These are phyloP conservation scores for Larix kaempferi DNA, from an alignment of 75 land plant genomes.

Conservation along the genomic window DNA sequence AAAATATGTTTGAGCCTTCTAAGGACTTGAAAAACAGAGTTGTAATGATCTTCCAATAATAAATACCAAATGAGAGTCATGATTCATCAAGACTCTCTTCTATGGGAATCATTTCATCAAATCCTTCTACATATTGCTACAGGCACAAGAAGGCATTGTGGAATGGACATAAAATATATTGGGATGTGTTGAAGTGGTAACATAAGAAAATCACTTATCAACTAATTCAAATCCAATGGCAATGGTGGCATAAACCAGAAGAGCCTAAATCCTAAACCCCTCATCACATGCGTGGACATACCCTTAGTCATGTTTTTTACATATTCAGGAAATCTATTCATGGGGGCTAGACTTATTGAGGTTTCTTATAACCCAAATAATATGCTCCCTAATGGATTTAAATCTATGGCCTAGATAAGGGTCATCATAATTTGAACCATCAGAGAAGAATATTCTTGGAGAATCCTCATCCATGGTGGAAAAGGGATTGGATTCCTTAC, in stretches of 20 bases:
- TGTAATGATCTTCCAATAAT: slow-evolving; percentile 91
- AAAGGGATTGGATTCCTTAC: slow-evolving; percentile 71
- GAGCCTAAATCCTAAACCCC: slow-evolving; percentile 73
- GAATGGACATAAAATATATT: slow-evolving; percentile 95
- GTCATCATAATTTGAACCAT: slow-evolving; percentile 77
- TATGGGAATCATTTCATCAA: slow-evolving; percentile 91
- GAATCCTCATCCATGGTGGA: slow-evolving; percentile 59
- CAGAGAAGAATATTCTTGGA: slow-evolving; percentile 43
- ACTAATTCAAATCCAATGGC: slow-evolving; percentile 83
- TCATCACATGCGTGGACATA: slow-evolving; percentile 74
- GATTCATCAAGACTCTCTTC: slow-evolving; percentile 73
- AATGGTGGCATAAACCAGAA: slow-evolving; percentile 71
- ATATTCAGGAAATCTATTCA: slow-evolving; percentile 95
- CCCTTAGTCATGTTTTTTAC: slow-evolving; percentile 61
- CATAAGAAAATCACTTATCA: slow-evolving; percentile 97
- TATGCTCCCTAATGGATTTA: slow-evolving; percentile 92
- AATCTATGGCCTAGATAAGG: slow-evolving; percentile 97
- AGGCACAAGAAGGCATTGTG: slow-evolving; percentile 82
- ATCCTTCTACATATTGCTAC: slow-evolving; percentile 79
- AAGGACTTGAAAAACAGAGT: slow-evolving; percentile 64
- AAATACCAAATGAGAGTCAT: slow-evolving; percentile 73
- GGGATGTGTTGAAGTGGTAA: slow-evolving; percentile 96
- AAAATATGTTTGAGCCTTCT: slow-evolving; percentile 59
- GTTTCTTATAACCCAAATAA: slow-evolving; percentile 78
- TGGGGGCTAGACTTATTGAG: slow-evolving; percentile 68